Evolutionary conservation across 495 filamentous ascomycete species (phyloP).

Genomic region (Hypoxylon intermedium): DNA sequence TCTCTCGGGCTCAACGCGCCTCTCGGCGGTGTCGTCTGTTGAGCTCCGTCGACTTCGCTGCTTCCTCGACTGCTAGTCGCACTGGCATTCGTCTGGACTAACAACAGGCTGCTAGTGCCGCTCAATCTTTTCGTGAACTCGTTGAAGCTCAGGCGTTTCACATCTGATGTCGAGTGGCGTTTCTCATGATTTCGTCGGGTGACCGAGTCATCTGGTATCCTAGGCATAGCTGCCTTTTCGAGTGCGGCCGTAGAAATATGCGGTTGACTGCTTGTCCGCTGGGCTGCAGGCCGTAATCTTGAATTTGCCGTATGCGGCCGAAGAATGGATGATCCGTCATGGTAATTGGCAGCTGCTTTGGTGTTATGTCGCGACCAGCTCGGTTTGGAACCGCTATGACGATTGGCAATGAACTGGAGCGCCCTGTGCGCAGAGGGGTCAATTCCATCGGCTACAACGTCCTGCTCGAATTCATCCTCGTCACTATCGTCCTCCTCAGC

Average conservation of each 20-base stretch:
- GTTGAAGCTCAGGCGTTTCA: constrained; percentile 59
- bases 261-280: constrained; percentile 55
- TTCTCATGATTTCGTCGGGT: constrained; percentile 46
- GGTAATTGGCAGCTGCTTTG: constrained; percentile 10
- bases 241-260: constrained; percentile 43
- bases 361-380: constrained; percentile 16
- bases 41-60: constrained; percentile 46
- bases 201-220: constrained; percentile 19
- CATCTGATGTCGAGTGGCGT: constrained; percentile 54
- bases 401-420: constrained; percentile 58
- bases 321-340: constrained; percentile 30
- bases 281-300: constrained; percentile 47
- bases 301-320: constrained; percentile 57
- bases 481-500: constrained; percentile 54
- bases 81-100: constrained; percentile 60
- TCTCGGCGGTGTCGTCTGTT: constrained; percentile 37
- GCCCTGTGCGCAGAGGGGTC: constrained; percentile 51
- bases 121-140: constrained; percentile 63
- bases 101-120: constrained; percentile 59
- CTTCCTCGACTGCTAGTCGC: constrained; percentile 56
- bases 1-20: constrained; percentile 32
- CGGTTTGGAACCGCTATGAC: constrained; percentile 35
- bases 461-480: constrained; percentile 46
- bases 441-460: constrained; percentile 45
- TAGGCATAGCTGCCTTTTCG: constrained; percentile 28